These are phyloP conservation scores for Ascosphaera acerosa DNA, from an alignment of 2,329 filamentous ascomycete genomes.

Conservation along the genomic window DNA sequence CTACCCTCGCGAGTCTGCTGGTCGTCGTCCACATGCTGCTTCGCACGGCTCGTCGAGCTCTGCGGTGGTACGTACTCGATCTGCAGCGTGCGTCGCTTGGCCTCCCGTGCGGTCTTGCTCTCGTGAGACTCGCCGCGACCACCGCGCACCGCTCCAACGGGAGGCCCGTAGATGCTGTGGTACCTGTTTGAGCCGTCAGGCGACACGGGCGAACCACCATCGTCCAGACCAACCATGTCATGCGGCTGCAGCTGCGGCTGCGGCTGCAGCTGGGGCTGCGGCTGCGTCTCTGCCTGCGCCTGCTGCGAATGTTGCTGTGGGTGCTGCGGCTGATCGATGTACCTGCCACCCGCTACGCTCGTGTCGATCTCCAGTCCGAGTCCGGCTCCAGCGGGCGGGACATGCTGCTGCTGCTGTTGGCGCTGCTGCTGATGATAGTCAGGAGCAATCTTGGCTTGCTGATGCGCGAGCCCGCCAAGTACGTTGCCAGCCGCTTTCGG, in stretches of 20 bases:
- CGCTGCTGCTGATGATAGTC: slow-evolving; percentile 25
- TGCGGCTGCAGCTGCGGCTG: not conserved
- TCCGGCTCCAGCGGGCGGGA: too few relatives aligned
- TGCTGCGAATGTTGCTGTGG: too few relatives aligned
- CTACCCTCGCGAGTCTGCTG: not conserved
- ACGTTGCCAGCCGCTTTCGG: slow-evolving; percentile 6
- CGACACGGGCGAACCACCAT: not conserved
- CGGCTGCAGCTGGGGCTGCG: not conserved
- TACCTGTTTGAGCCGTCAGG: not conserved
- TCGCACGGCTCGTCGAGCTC: not conserved
- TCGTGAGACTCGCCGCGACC: slow-evolving; percentile 28
- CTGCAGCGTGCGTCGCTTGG: slow-evolving; percentile 83
- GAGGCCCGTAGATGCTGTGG: not conserved
- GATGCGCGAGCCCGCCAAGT: slow-evolving; percentile 38
- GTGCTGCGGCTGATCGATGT: not conserved
- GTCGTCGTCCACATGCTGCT: not conserved
- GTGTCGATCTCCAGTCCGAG: not conserved
- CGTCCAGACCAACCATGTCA: not conserved
- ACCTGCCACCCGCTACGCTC: not conserved
- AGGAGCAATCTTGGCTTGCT: slow-evolving; percentile 47
- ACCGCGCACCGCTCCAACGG: not conserved
- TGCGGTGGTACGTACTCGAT: slow-evolving; percentile 90
- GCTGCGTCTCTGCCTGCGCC: not conserved
- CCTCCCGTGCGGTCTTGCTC: slow-evolving; percentile 46
- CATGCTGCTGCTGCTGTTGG: too few relatives aligned